phyloP scores from a whole-genome alignment of 2,329 filamentous ascomycete genomes.

The Stemphylium vesicarium region DNA sequence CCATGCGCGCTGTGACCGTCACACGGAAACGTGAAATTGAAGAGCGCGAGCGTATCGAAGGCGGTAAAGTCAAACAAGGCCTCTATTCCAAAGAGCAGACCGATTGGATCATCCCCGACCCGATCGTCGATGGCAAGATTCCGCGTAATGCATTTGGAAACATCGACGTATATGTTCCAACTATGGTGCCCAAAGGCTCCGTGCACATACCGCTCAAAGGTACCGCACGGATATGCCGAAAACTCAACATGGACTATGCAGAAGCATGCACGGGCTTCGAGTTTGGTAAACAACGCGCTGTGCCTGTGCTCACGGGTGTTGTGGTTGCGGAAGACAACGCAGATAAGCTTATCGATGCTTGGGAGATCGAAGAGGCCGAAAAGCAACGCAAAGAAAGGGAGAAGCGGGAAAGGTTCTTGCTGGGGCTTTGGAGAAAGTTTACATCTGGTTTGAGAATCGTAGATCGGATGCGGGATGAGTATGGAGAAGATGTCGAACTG shows the following conservation, averaged over 20 bases:
- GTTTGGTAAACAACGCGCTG: slow-evolving; percentile 91
- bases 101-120: slow-evolving; percentile 91
- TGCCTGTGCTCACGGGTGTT: slow-evolving; percentile 88
- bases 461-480: slow-evolving; percentile 41
- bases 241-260: slow-evolving; percentile 84
- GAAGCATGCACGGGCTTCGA: slow-evolving; percentile 97
- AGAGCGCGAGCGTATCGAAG: slow-evolving; percentile 77
- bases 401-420: slow-evolving; percentile 75
- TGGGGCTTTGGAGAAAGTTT: slow-evolving; percentile 85
- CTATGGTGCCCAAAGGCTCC: slow-evolving; percentile 88
- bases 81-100: slow-evolving; percentile 86
- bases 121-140: slow-evolving; percentile 83
- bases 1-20: slow-evolving; percentile 87
- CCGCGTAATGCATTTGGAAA: slow-evolving; percentile 96
- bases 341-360: slow-evolving; percentile 75
- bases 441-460: slow-evolving; percentile 84
- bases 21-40: slow-evolving; percentile 88
- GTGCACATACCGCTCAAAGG: slow-evolving; percentile 82
- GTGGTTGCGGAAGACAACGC: slow-evolving; percentile 85
- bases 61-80: slow-evolving; percentile 84
- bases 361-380: slow-evolving; percentile 73
- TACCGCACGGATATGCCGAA: slow-evolving; percentile 79
- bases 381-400: slow-evolving; percentile 80
- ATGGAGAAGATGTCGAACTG: slow-evolving; percentile 54
- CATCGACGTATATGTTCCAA: slow-evolving; percentile 92